phyloP scores from a whole-genome alignment of 805 yeast species.

The Wickerhamiella vanderwaltii region DNA sequence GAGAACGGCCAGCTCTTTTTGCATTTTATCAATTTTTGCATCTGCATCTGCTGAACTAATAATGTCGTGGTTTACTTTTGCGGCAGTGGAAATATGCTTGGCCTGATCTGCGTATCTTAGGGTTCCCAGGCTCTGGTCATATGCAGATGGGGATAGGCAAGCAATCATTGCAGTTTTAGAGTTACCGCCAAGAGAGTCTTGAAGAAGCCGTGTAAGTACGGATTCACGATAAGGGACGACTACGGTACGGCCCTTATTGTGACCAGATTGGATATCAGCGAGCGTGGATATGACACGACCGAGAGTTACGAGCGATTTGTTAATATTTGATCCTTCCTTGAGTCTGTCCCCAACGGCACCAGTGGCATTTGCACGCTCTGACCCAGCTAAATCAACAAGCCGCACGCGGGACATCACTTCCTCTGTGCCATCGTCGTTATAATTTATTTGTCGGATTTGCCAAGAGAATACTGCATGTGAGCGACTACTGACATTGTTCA shows the following conservation, averaged over 20 bases:
- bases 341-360: constrained; percentile 46
- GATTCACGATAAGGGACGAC: constrained; percentile 82
- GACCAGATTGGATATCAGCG: constrained; percentile 48
- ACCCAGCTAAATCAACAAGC: constrained; percentile 73
- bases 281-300: constrained; percentile 53
- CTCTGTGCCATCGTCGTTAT: constrained; percentile 24
- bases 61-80: constrained; percentile 38
- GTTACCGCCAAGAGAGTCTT: constrained; percentile 70
- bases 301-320: constrained; percentile 62
- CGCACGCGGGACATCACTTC: constrained; percentile 50
- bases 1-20: constrained; percentile 28
- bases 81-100: constrained; percentile 52
- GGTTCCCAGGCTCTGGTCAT: constrained; percentile 66
- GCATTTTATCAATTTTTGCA: constrained; percentile 30
- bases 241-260: constrained; percentile 74
- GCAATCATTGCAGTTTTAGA: constrained; percentile 73
- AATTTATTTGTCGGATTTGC: constrained; percentile 44
- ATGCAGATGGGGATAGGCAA: constrained; percentile 45
- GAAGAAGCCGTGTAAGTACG: constrained; percentile 57
- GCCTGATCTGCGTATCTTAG: constrained; percentile 69
- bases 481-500: constrained; percentile 63
- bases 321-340: constrained; percentile 66
- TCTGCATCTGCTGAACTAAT: constrained; percentile 31
- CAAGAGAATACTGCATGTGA: constrained; percentile 72
- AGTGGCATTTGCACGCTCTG: constrained; percentile 55